These are phyloP conservation scores for Fusarium coicis DNA, from an alignment of 2,329 filamentous ascomycete species.

Conservation along the genomic window DNA sequence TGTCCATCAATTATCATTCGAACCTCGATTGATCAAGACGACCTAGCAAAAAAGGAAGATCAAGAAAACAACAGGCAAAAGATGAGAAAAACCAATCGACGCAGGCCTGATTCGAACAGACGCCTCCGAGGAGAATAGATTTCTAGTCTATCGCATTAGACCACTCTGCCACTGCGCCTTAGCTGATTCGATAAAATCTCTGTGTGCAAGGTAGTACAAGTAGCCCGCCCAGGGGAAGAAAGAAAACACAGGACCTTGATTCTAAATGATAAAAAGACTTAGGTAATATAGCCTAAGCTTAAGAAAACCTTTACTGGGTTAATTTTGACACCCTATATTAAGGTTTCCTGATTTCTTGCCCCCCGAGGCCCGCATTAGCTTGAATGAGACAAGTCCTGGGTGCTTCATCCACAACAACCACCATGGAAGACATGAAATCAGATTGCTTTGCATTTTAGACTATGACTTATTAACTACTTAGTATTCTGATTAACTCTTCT, in stretches of 20 bases:
- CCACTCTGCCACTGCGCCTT: constrained; percentile 36
- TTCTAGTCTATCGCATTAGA: constrained; percentile 38
- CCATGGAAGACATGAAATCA: background rate
- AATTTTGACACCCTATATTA: too few species aligned
- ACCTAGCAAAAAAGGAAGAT: background rate
- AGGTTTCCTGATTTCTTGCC: too few species aligned
- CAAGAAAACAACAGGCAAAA: too few species aligned
- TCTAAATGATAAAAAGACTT: too few species aligned
- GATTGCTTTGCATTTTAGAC: background rate
- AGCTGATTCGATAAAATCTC: background rate
- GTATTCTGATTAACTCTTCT: accelerated
- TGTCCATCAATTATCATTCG: background rate
- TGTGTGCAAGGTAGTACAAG: accelerated
- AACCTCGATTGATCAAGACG: background rate
- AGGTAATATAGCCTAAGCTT: too few species aligned
- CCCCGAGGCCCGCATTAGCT: accelerated
- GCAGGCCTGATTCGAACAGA: constrained; percentile 36
- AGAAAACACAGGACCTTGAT: too few species aligned
- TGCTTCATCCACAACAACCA: background rate
- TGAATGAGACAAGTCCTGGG: too few species aligned
- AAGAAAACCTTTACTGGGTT: too few species aligned
- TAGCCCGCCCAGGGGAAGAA: background rate
- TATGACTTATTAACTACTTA: background rate
- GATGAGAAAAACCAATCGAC: constrained; percentile 7
- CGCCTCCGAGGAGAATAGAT: constrained; percentile 36